Conservation (phyloP, 2,329 filamentous ascomycete species). For the Aspergillus neotritici region DNA sequence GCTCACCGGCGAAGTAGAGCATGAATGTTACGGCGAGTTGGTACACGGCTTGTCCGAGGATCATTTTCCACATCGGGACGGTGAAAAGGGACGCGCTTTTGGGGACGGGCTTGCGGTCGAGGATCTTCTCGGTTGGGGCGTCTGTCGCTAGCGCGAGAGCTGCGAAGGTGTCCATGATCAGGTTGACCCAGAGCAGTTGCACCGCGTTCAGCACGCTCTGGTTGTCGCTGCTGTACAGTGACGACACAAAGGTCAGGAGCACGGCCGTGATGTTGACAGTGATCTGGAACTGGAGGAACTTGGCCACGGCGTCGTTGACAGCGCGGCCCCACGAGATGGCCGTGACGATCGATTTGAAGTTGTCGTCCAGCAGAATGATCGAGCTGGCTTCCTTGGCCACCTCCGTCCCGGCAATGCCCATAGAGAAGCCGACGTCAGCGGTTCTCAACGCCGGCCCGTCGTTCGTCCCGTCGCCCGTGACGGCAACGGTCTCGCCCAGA, state of each 20-base stretch:
- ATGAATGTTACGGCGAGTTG: slow-evolving; percentile 75
- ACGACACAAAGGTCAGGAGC: slow-evolving; percentile 77
- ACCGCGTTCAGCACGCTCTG: slow-evolving; percentile 77
- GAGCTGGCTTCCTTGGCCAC: slow-evolving; percentile 65
- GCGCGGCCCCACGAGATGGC: slow-evolving; percentile 64
- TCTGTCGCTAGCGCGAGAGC: slow-evolving; percentile 85
- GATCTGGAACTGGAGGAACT: slow-evolving; percentile 60
- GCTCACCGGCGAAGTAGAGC: slow-evolving; percentile 67
- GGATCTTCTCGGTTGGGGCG: slow-evolving; percentile 73
- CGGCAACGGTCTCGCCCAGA: slow-evolving; percentile 58
- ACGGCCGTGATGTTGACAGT: slow-evolving; percentile 91
- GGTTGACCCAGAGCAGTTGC: slow-evolving; percentile 90
- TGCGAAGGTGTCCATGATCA: slow-evolving; percentile 96
- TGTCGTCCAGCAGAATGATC: slow-evolving; percentile 63
- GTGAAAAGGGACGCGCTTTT: slow-evolving; percentile 75
- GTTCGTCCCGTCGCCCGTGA: slow-evolving; percentile 62
- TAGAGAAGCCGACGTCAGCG: slow-evolving; percentile 63
- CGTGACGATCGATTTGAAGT: slow-evolving; percentile 60
- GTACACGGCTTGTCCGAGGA: slow-evolving; percentile 84
- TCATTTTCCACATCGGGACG: slow-evolving; percentile 98
- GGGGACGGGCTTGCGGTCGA: slow-evolving; percentile 72
- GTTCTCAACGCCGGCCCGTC: slow-evolving; percentile 61
- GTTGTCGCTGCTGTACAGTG: slow-evolving; percentile 65
- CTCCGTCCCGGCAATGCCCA: slow-evolving; percentile 62
- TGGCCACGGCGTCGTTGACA: slow-evolving; percentile 63